These are phyloP conservation scores for Coemansia sp. DNA, from an alignment of 192 early-diverging fungal genomes.

Conservation along the genomic window DNA sequence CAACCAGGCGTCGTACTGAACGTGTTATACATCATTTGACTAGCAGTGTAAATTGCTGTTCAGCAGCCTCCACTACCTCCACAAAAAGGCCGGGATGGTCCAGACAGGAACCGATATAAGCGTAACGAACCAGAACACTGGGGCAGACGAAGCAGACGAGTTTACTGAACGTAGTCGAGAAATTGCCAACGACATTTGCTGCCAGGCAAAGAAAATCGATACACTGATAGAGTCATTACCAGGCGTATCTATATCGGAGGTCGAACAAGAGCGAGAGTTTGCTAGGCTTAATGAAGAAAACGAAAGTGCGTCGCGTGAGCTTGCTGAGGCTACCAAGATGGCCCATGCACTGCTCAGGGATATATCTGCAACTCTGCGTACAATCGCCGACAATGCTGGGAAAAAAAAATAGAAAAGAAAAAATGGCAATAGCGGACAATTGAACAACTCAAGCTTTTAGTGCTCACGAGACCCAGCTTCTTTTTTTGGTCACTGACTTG, in stretches of 20 bases:
- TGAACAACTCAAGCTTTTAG: not conserved
- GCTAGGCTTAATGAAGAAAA: constrained; percentile 33
- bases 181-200: constrained; percentile 55
- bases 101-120: constrained; percentile 38
- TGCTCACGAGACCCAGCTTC: constrained; percentile 2
- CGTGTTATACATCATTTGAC: not conserved
- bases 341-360: constrained; percentile 36
- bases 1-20: not conserved
- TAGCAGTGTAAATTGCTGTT: constrained; percentile 57
- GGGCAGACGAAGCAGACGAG: constrained; percentile 36
- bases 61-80: constrained; percentile 53
- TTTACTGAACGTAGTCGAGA: constrained; percentile 43
- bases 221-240: constrained; percentile 51
- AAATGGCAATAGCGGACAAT: constrained; percentile 5
- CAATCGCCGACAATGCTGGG: constrained; percentile 46
- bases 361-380: constrained; percentile 25
- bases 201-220: constrained; percentile 55
- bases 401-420: no score
- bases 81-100: constrained; percentile 57
- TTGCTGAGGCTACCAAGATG: constrained; percentile 36
- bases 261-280: constrained; percentile 47
- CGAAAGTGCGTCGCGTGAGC: constrained; percentile 33
- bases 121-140: constrained; percentile 46
- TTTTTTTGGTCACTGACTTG: not conserved
- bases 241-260: constrained; percentile 30